These are phyloP conservation scores for Yarrowia sp. DNA, from an alignment of 805 yeast species.

Conservation along the genomic window DNA sequence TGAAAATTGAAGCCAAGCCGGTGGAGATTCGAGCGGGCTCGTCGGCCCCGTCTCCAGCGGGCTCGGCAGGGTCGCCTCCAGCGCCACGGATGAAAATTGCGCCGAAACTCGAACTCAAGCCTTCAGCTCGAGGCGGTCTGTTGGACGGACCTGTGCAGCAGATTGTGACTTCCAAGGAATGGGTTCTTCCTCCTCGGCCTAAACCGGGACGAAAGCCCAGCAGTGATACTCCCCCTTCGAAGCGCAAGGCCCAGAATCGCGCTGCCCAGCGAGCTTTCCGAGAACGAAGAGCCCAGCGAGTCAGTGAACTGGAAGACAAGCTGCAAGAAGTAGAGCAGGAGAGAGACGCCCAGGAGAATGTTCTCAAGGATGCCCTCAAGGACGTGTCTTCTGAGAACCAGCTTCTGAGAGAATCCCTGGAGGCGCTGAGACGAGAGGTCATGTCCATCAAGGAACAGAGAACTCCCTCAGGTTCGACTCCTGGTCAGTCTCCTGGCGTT, in stretches of 20 bases:
- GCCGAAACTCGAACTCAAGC: slow-evolving; percentile 34
- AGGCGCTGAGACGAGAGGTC: slow-evolving; percentile 44
- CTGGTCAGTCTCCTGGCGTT: neutral
- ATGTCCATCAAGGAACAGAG: slow-evolving; percentile 31
- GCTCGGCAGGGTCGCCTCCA: slow-evolving; percentile 14
- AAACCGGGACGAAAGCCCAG: slow-evolving; percentile 67
- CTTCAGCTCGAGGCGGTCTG: slow-evolving; percentile 33
- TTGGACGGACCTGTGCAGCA: slow-evolving; percentile 40
- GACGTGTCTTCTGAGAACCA: slow-evolving; percentile 51
- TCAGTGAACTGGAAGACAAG: slow-evolving; percentile 76
- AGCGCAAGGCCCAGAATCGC: slow-evolving; percentile 87
- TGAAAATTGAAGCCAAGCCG: slow-evolving; percentile 36
- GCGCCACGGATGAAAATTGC: slow-evolving; percentile 35
- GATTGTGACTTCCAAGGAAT: slow-evolving; percentile 68
- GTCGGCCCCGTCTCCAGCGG: slow-evolving; percentile 20
- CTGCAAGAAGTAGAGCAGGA: slow-evolving; percentile 72
- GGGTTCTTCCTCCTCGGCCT: slow-evolving; percentile 88
- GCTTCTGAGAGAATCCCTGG: slow-evolving; percentile 48
- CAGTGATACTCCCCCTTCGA: slow-evolving; percentile 80
- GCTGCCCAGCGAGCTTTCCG: slow-evolving; percentile 95
- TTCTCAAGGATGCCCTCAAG: slow-evolving; percentile 42
- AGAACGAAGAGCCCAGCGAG: slow-evolving; percentile 82
- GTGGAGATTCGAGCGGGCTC: slow-evolving; percentile 20
- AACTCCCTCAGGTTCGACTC: slow-evolving; percentile 4
- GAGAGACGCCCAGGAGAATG: slow-evolving; percentile 59